phyloP scores from a whole-genome alignment of 306 rosid genomes.

The Morella rubra region DNA sequence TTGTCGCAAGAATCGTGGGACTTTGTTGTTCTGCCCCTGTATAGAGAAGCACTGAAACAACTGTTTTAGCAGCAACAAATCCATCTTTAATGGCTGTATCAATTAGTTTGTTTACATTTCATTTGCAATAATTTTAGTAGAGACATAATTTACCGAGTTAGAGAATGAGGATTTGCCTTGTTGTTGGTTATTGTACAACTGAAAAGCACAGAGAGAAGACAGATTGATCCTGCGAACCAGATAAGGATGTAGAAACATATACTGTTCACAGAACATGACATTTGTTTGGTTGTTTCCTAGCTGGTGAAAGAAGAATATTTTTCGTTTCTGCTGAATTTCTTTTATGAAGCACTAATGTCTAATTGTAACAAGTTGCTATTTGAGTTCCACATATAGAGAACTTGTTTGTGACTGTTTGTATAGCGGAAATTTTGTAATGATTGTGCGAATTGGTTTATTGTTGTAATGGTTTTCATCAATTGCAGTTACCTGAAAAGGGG shows the following conservation, averaged over 20 bases:
- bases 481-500: conserved; percentile 93
- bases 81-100: not conserved
- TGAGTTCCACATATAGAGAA: not conserved
- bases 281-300: not conserved
- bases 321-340: not conserved
- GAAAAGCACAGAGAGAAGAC: not conserved
- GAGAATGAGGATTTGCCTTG: not conserved
- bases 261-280: not conserved
- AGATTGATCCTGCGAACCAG: not conserved
- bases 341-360: not conserved
- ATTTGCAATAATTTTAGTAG: not conserved
- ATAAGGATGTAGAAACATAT: not conserved
- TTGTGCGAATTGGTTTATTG: conserved; percentile 3
- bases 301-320: not conserved
- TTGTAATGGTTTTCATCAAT: conserved; percentile 15
- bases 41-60: not conserved
- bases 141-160: not conserved
- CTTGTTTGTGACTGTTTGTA: conserved; percentile 19
- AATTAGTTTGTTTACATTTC: not conserved
- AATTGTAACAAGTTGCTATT: not conserved
- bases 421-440: conserved; percentile 19
- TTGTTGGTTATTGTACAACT: not conserved
- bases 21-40: not conserved
- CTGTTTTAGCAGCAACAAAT: not conserved
- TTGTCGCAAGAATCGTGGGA: not conserved